Percentiles rank a stretch among this genome's conserved stretches.
Evolutionary conservation across 805 yeast genomes (phyloP).

Genomic region (Candida fluviatilis): DNA sequence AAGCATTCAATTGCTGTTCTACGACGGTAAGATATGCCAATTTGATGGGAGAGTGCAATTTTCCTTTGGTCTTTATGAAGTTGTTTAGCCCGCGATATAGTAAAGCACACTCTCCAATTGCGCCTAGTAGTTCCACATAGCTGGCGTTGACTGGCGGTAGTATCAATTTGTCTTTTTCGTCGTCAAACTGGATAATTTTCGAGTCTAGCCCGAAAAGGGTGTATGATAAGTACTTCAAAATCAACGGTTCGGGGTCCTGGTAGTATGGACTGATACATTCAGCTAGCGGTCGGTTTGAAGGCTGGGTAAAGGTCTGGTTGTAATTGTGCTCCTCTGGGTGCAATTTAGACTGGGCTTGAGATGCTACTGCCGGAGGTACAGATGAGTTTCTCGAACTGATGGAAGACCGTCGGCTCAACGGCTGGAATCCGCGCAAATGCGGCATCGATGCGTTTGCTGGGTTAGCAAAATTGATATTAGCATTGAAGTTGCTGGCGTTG

Average conservation of each 20-base stretch:
- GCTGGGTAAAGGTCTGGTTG: background rate
- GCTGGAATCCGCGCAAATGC: background rate
- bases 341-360: constrained; percentile 7
- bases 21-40: constrained; percentile 56
- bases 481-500: background rate
- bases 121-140: constrained; percentile 49
- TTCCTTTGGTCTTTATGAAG: constrained; percentile 24
- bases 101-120: constrained; percentile 68
- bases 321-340: constrained; percentile 2
- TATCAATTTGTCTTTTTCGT: constrained; percentile 16
- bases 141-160: constrained; percentile 60
- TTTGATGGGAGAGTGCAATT: constrained; percentile 47
- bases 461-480: background rate
- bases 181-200: constrained; percentile 44
- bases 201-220: constrained; percentile 63
- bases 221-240: constrained; percentile 47
- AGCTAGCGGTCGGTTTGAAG: constrained; percentile 2
- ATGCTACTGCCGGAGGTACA: constrained; percentile 4
- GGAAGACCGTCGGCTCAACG: constrained; percentile 1
- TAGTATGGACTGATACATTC: constrained; percentile 24
- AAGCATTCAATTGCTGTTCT: constrained; percentile 31
- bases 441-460: background rate
- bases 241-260: constrained; percentile 25
- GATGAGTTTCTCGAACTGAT: constrained; percentile 3
- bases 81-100: constrained; percentile 47